Conservation (phyloP, 768 basidiomycete species). For the Kwoniella sp. region DNA sequence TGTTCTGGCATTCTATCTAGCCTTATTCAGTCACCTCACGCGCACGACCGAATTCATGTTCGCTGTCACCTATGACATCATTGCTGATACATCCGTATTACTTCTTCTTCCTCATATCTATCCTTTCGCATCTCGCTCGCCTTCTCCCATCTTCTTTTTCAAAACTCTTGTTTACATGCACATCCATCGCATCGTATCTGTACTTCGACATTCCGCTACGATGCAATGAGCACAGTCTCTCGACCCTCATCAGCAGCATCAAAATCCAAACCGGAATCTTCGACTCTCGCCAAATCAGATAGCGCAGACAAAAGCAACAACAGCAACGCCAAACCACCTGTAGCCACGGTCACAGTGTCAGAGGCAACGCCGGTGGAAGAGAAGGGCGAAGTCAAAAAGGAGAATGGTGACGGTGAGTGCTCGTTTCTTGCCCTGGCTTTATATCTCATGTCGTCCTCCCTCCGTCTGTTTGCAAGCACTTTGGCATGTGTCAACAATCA, state of each 20-base stretch:
- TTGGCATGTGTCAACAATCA: neutral
- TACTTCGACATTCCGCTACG: constrained; percentile 2
- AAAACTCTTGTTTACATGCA: neutral
- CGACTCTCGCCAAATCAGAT: constrained; percentile 3
- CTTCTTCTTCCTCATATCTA: neutral
- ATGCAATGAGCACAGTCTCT: constrained; percentile 14
- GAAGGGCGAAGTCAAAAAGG: constrained; percentile 28
- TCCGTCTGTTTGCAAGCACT: neutral
- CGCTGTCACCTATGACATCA: constrained; percentile 6
- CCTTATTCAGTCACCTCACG: neutral
- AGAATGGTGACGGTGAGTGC: constrained; percentile 36
- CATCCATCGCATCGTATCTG: neutral
- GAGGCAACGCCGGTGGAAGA: constrained; percentile 24
- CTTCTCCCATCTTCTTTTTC: neutral
- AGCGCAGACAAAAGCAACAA: constrained; percentile 5
- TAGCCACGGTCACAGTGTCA: constrained; percentile 19
- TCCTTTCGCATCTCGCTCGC: neutral
- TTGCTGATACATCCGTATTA: constrained; percentile 6
- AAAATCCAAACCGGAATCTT: constrained; percentile 9
- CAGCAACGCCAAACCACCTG: constrained; percentile 3
- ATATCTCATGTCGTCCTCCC: constrained; percentile 1
- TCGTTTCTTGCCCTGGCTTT: neutral
- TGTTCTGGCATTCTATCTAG: neutral
- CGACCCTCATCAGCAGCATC: constrained; percentile 33
- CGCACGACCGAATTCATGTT: neutral